Evolutionary conservation across 2,329 filamentous ascomycete genomes (phyloP).

Genomic region (Talaromyces pinophilus): DNA sequence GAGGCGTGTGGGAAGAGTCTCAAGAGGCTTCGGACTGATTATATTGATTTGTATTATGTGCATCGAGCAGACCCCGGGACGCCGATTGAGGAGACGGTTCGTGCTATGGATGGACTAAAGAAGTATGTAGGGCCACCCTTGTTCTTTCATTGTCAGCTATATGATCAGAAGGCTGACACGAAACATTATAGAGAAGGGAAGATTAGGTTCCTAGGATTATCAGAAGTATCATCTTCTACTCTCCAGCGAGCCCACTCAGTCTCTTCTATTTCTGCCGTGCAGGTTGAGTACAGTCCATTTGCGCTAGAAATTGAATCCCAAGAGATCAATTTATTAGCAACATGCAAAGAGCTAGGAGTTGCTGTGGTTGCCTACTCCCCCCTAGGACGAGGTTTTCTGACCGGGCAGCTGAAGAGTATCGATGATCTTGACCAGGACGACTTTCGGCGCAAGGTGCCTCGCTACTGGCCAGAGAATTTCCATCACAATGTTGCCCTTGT

Average conservation of each 20-base stretch:
- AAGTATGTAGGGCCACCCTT: neutral
- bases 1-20: slow-evolving; percentile 45
- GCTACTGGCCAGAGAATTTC: slow-evolving; percentile 55
- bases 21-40: slow-evolving; percentile 43
- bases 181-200: slow-evolving; percentile 2
- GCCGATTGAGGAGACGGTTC: slow-evolving; percentile 44
- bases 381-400: slow-evolving; percentile 59
- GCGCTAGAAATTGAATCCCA: neutral
- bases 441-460: slow-evolving; percentile 46
- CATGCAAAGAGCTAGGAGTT: slow-evolving; percentile 43
- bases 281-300: slow-evolving; percentile 59
- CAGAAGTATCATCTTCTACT: slow-evolving; percentile 53
- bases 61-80: slow-evolving; percentile 46
- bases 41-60: slow-evolving; percentile 52
- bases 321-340: slow-evolving; percentile 15
- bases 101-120: slow-evolving; percentile 48
- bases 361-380: slow-evolving; percentile 63
- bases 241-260: slow-evolving; percentile 55
- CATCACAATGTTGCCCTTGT: slow-evolving; percentile 38
- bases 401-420: slow-evolving; percentile 49
- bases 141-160: neutral
- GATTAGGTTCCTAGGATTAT: slow-evolving; percentile 59
- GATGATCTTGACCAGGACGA: slow-evolving; percentile 53
- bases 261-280: slow-evolving; percentile 53
- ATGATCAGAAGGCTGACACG: neutral